Evolutionary conservation across 1,284 basidiomycete genomes (phyloP).

Genomic region (Papiliotrema nemorosa): DNA sequence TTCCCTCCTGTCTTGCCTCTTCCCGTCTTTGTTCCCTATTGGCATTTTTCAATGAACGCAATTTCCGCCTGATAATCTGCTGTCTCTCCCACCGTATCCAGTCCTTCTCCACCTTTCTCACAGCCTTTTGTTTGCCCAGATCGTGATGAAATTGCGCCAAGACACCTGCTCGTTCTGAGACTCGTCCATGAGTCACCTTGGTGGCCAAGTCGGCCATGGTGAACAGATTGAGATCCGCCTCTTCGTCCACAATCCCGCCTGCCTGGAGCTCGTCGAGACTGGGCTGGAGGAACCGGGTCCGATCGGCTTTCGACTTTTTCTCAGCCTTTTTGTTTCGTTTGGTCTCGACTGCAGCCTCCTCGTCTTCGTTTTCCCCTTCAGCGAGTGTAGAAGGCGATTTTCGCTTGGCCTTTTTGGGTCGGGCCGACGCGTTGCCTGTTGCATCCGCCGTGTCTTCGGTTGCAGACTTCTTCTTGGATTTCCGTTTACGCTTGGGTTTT

Average conservation of each 20-base stretch:
- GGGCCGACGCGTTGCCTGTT: too few relatives aligned
- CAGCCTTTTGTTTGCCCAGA: slow-evolving; percentile 8
- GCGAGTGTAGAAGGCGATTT: too few relatives aligned
- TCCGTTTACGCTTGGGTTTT: background rate
- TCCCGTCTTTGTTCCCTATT: slow-evolving; percentile 25
- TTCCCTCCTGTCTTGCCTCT: slow-evolving; percentile 13
- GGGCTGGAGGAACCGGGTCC: background rate
- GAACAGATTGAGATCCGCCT: slow-evolving; percentile 8
- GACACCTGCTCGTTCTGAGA: slow-evolving; percentile 10
- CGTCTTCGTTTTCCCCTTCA: too few relatives aligned
- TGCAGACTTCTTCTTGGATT: too few relatives aligned
- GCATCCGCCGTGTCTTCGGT: too few relatives aligned
- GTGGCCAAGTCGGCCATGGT: slow-evolving; percentile 22
- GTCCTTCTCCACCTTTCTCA: slow-evolving; percentile 8
- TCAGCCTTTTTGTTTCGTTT: background rate
- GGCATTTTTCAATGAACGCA: slow-evolving; percentile 24
- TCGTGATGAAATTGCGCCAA: slow-evolving; percentile 14
- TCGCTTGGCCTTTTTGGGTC: too few relatives aligned
- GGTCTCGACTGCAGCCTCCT: too few relatives aligned
- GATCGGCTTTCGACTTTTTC: background rate
- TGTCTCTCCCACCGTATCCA: slow-evolving; percentile 25
- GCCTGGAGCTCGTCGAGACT: slow-evolving; percentile 16
- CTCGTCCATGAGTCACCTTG: slow-evolving; percentile 14
- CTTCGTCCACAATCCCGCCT: slow-evolving; percentile 17
- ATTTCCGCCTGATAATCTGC: slow-evolving; percentile 33